Percentiles rank a stretch among this genome's conserved stretches.
Evolutionary conservation across 116 monocot species (phyloP).

Genomic region (Zostera marina): DNA sequence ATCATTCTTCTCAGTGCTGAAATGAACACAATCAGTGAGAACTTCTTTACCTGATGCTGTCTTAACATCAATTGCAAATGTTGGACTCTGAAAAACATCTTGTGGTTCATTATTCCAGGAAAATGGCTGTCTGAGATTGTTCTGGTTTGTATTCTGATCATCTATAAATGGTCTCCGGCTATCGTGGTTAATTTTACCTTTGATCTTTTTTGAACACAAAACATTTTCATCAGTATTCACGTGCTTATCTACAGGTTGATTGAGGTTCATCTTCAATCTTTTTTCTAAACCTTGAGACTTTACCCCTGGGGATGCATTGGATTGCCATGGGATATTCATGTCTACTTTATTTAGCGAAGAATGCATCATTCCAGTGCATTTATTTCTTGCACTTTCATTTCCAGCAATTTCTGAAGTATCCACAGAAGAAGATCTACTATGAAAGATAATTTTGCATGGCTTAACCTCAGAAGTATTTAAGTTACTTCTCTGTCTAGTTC

Average conservation of each 20-base stretch:
- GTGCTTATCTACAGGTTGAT: slow-evolving; percentile 7
- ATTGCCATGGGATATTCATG: slow-evolving; percentile 1
- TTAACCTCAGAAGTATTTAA: slow-evolving; percentile 14
- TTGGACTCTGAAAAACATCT: slow-evolving; percentile 49
- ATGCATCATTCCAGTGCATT: slow-evolving; percentile 9
- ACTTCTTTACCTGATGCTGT: slow-evolving; percentile 15
- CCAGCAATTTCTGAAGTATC: slow-evolving; percentile 15
- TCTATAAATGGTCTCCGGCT: slow-evolving; percentile 10
- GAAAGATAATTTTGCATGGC: slow-evolving; percentile 24
- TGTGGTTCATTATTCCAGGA: slow-evolving; percentile 4
- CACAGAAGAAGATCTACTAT: slow-evolving; percentile 10
- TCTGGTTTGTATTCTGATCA: slow-evolving; percentile 6
- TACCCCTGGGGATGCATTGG: slow-evolving; percentile 8
- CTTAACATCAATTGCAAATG: slow-evolving; percentile 30
- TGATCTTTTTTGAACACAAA: slow-evolving; percentile 10
- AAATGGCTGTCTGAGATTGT: slow-evolving; percentile 5
- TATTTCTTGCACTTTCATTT: slow-evolving; percentile 9
- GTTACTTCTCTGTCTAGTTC: slow-evolving; percentile 15
- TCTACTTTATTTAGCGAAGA: slow-evolving; percentile 13
- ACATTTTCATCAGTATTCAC: slow-evolving; percentile 9
- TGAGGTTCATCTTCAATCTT: slow-evolving; percentile 5
- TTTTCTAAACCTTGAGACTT: slow-evolving; percentile 6
- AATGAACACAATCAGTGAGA: slow-evolving; percentile 5
- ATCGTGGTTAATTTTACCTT: slow-evolving; percentile 5
- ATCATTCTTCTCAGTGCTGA: neutral